A percentile compares a stretch with the other conserved stretches of the same genome.
Evolutionary conservation across 2,329 filamentous ascomycete species (phyloP).

Genomic region (Cercospora zeae-maydis): DNA sequence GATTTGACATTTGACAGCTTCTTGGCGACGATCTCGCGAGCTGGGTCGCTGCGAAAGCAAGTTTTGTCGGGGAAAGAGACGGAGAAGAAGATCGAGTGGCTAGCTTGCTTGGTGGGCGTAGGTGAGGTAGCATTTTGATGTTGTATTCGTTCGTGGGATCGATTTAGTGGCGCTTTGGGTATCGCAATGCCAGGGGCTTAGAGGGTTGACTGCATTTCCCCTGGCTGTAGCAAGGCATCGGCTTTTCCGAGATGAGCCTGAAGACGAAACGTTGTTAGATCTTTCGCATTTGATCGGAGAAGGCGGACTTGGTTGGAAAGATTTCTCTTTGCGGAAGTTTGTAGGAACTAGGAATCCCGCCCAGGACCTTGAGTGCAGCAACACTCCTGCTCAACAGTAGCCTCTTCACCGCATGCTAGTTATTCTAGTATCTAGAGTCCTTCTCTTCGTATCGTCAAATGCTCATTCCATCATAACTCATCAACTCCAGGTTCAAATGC

Average conservation of each 20-base stretch:
- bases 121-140: neutral
- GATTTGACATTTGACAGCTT: neutral
- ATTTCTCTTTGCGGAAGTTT: neutral
- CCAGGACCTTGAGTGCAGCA: neutral
- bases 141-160: neutral
- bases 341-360: neutral
- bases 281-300: too few species aligned
- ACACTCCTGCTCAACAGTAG: neutral
- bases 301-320: neutral
- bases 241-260: too few species aligned
- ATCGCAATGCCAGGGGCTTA: too few species aligned
- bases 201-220: too few species aligned
- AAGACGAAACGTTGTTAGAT: too few species aligned
- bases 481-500: neutral
- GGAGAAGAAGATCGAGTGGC: neutral
- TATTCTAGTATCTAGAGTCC: neutral
- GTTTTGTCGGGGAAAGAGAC: neutral
- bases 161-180: neutral
- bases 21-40: neutral
- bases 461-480: slow-evolving; percentile 2
- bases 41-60: neutral
- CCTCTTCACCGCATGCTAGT: neutral
- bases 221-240: too few species aligned
- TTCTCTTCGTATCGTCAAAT: neutral
- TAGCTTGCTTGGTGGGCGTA: neutral